phyloP scores from a whole-genome alignment of 495 filamentous ascomycete species.

The Hypoxylon crocopeplum region DNA sequence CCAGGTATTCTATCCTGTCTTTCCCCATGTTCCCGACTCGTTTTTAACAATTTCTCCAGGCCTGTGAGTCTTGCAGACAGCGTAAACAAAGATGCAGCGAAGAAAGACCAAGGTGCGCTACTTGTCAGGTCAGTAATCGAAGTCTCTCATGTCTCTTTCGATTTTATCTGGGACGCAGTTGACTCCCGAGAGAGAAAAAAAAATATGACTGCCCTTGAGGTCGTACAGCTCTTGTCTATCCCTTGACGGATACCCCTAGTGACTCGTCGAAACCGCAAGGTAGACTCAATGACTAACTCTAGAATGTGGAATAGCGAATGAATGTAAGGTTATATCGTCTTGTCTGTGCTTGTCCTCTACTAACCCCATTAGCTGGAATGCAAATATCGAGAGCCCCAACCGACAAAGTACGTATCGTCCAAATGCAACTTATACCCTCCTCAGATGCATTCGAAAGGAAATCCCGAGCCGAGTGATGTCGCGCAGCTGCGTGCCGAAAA shows the following conservation, averaged over 20 bases:
- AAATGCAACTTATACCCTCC: conserved; percentile 15
- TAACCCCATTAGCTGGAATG: conserved; percentile 58
- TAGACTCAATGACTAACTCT: conserved; percentile 39
- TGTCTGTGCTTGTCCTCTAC: conserved; percentile 18
- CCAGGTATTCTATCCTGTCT: conserved; percentile 49
- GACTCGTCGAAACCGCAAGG: conserved; percentile 8
- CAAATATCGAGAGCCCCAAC: conserved; percentile 65
- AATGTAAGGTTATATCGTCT: conserved; percentile 33
- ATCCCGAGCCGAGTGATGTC: conserved; percentile 12
- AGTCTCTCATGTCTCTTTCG: conserved; percentile 7
- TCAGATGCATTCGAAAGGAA: conserved; percentile 18
- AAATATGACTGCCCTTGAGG: not conserved
- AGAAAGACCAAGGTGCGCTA: conserved; percentile 77
- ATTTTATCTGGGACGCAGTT: not conserved
- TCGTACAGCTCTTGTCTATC: conserved; percentile 11
- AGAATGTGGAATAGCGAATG: conserved; percentile 32
- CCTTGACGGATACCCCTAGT: conserved; percentile 10
- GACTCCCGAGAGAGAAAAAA: not conserved
- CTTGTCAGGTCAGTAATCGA: conserved; percentile 50
- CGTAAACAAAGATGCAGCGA: conserved; percentile 94
- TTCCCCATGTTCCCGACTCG: not conserved
- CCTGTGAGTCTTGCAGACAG: conserved; percentile 80
- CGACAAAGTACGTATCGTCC: conserved; percentile 65
- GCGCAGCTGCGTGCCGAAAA: conserved; percentile 19
- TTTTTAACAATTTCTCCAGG: conserved; percentile 47